These are phyloP conservation scores for Stephania cephalantha DNA, from an alignment of 164 flowering plant genomes.

Conservation along the genomic window DNA sequence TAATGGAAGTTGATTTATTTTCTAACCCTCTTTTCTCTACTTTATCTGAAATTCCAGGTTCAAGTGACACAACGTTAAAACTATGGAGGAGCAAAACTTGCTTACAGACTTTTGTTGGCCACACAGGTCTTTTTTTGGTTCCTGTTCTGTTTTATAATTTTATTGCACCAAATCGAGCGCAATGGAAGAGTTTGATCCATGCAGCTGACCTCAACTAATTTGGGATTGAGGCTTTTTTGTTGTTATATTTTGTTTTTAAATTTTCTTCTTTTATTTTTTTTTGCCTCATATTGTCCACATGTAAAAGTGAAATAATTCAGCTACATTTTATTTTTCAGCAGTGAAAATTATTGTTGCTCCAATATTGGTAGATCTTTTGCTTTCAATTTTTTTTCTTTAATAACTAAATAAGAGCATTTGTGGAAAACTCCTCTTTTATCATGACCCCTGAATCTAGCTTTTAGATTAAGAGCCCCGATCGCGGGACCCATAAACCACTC, in stretches of 20 bases:
- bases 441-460: neutral
- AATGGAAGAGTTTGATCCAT: too few species aligned
- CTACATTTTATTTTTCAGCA: neutral
- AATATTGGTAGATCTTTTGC: neutral
- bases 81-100: slow-evolving; percentile 85
- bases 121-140: slow-evolving; percentile 48
- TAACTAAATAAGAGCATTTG: too few species aligned
- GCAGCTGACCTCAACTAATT: too few species aligned
- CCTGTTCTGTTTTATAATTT: too few species aligned
- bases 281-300: neutral
- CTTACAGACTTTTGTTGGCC: slow-evolving; percentile 73
- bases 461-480: neutral
- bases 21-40: neutral
- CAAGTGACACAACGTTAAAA: slow-evolving; percentile 81
- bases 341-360: neutral
- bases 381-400: too few species aligned
- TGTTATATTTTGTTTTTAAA: too few species aligned
- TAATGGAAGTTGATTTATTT: neutral
- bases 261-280: neutral
- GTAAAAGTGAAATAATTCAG: neutral
- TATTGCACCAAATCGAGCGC: too few species aligned
- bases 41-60: slow-evolving; percentile 46
- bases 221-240: too few species aligned
- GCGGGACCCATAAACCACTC: neutral
- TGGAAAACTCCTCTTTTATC: neutral